Evolutionary conservation across 2,329 filamentous ascomycete species (phyloP).

Genomic region (Albophoma yamanashiensis): DNA sequence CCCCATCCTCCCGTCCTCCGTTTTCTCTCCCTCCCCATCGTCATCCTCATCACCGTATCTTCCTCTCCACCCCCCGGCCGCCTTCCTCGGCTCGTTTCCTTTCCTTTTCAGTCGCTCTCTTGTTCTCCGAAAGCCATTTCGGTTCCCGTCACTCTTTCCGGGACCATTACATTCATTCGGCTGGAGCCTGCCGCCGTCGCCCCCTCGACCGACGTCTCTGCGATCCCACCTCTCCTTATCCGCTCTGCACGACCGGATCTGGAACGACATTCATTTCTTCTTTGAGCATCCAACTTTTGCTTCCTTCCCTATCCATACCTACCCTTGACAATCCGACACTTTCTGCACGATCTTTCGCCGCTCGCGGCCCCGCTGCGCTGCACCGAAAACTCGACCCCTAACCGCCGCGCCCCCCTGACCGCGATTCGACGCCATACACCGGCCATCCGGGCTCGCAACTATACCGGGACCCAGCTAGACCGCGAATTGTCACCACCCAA

Average conservation of each 20-base stretch:
- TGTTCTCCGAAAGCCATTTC: conserved; percentile 27
- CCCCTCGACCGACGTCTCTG: conserved; percentile 6
- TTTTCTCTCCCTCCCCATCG: conserved; percentile 23
- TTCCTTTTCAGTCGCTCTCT: conserved; percentile 42
- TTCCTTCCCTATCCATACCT: conserved; percentile 4
- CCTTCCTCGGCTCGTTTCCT: conserved; percentile 25
- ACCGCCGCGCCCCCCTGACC: neutral
- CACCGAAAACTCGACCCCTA: neutral
- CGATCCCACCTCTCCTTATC: conserved; percentile 7
- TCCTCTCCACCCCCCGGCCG: conserved; percentile 20
- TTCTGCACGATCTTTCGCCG: neutral
- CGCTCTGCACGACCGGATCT: conserved; percentile 7
- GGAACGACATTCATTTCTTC: conserved; percentile 14
- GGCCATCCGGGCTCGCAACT: neutral
- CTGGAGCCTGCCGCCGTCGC: conserved; percentile 11
- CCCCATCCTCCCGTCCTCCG: conserved; percentile 24
- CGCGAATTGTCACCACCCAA: neutral
- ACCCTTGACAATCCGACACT: neutral
- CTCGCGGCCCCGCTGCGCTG: neutral
- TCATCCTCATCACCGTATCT: conserved; percentile 23
- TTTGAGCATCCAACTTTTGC: conserved; percentile 6
- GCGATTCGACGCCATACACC: neutral
- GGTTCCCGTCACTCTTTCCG: conserved; percentile 43
- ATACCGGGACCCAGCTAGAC: neutral
- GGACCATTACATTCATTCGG: conserved; percentile 33